Percentiles rank a stretch among this genome's conserved stretches.
phyloP scores from a whole-genome alignment of 2,329 filamentous ascomycete species.

The Pseudogymnoascus sp. region DNA sequence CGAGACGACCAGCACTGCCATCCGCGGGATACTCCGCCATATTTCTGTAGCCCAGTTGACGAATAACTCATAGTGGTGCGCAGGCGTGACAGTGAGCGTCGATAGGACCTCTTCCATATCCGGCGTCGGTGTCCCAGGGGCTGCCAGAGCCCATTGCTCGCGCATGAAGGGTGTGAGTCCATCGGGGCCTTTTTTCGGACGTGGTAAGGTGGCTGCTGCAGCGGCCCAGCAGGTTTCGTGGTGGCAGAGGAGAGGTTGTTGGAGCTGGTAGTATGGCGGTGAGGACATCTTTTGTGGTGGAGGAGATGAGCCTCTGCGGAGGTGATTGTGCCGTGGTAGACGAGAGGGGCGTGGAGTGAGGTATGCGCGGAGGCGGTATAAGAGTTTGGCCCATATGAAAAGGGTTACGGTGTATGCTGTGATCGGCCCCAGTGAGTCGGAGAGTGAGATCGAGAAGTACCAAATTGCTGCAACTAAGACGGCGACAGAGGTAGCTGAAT shows the following conservation, averaged over 20 bases:
- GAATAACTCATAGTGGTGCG: not conserved
- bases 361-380: not conserved
- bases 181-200: not conserved
- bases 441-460: not conserved
- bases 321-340: not conserved
- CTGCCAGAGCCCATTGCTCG: not conserved
- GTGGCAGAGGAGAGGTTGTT: not conserved
- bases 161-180: not conserved
- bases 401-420: not conserved
- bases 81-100: not conserved
- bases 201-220: not conserved
- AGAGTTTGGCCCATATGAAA: not conserved
- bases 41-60: not conserved
- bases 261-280: not conserved
- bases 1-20: not conserved
- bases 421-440: not conserved
- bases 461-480: not conserved
- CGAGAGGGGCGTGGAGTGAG: not conserved
- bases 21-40: not conserved
- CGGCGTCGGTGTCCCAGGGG: not conserved
- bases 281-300: not conserved
- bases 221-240: not conserved
- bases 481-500: not conserved
- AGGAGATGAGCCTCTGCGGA: not conserved
- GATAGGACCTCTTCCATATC: not conserved